Percentiles rank a stretch among this genome's conserved stretches.
Conservation (phyloP, 768 basidiomycete species). For the Tulasnella sp. region DNA sequence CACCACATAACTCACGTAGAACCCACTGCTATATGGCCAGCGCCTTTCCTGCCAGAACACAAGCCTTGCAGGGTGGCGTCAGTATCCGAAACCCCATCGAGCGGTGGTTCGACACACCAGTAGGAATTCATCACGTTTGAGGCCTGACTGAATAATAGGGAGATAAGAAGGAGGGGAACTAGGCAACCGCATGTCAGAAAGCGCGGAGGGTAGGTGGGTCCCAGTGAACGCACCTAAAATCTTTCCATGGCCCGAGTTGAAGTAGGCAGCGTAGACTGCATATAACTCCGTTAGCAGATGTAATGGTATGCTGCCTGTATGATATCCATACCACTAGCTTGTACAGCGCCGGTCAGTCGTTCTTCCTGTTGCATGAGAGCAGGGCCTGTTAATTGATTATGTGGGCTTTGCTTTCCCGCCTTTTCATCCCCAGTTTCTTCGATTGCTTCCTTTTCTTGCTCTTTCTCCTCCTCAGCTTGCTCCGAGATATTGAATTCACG, state of each 20-base stretch:
- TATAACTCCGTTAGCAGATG: not conserved
- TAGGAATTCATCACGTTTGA: conserved; percentile 10
- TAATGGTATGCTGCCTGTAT: not conserved
- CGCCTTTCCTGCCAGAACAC: conserved; percentile 15
- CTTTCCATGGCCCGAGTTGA: not conserved
- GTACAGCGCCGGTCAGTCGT: conserved; percentile 52
- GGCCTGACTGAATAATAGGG: not conserved
- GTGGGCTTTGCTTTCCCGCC: conserved; percentile 32
- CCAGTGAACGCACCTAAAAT: not conserved
- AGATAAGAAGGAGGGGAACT: not conserved
- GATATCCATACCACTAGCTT: not conserved
- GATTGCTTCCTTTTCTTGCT: conserved; percentile 17
- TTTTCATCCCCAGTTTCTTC: conserved; percentile 30
- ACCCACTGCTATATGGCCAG: not conserved
- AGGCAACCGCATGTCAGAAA: not conserved
- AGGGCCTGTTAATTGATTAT: conserved; percentile 5
- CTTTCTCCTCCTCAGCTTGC: conserved; percentile 33
- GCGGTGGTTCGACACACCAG: not conserved
- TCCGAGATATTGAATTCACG: conserved; percentile 19
- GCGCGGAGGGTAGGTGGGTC: not conserved
- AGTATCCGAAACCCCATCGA: not conserved
- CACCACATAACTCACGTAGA: not conserved
- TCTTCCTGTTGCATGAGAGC: conserved; percentile 54
- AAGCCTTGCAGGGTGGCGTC: not conserved
- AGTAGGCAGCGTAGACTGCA: not conserved